Conservation (phyloP, 2,329 filamentous ascomycete genomes). For the Botrytis byssoidea region DNA sequence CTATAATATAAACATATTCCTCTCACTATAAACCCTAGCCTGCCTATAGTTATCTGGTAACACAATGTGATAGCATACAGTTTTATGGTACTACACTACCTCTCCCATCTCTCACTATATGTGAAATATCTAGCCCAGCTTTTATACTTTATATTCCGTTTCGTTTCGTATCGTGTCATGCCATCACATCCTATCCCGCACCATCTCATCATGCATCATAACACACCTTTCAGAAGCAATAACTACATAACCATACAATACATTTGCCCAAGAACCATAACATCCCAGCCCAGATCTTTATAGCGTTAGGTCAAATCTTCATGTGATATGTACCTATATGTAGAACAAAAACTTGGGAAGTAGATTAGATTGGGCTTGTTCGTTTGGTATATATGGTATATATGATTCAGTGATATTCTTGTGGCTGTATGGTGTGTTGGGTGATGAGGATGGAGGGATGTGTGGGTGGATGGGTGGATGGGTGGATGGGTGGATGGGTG, state of each 20-base stretch:
- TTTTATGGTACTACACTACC: neutral
- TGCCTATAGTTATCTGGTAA: fast-evolving
- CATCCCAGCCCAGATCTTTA: fast-evolving
- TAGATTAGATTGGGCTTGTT: no score
- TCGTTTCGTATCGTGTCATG: fast-evolving
- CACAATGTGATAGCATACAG: neutral
- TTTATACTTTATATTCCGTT: neutral
- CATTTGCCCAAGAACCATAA: fast-evolving
- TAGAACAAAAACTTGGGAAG: no score
- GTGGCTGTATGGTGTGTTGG: no score
- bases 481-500: no score
- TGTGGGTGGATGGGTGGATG: no score
- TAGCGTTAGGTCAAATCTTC: fast-evolving
- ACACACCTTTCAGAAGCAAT: no score
- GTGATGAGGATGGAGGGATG: no score
- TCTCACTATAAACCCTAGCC: neutral
- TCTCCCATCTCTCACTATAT: neutral
- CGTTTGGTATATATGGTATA: no score
- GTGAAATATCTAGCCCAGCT: neutral
- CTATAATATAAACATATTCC: neutral
- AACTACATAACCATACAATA: neutral
- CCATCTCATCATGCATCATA: no score
- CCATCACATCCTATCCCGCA: fast-evolving
- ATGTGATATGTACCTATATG: neutral
- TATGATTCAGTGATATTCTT: no score